Evolutionary conservation across 1,284 basidiomycete species (phyloP), one percentile per base, ranked within the genome.

Genomic region (Rhodotorula sp.): DNA sequence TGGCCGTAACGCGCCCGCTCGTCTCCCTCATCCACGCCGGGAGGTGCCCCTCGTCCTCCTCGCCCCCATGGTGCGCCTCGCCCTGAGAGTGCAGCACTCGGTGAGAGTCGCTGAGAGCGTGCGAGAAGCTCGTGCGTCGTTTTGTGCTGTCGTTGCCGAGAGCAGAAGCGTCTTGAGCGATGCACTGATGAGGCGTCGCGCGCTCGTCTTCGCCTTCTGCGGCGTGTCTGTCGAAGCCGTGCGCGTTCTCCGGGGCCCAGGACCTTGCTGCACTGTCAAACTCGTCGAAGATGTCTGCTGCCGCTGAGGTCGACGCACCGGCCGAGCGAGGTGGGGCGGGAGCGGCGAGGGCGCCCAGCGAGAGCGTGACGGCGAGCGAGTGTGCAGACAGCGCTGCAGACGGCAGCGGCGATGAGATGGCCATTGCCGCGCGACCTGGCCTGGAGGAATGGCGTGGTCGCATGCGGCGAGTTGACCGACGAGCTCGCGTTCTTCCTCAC

Each of bases 21-120:
- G 73, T 65, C 25, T 67, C 69, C 32, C 51, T 53, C 41, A 75
- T 54, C 75, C 75, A 75, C 15, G 25, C 53, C 8, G 74, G 70
- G 15, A 67, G 54, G 22, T 19, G 59, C 27, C 5, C 21, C 9
- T 29, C 29, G 1, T 13, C 37, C 7, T 15, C 15, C 19, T 9
- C 21, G 0, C 13, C 9, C 9, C 22, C 59, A 2, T 46, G 64
- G 19, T 1, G 7, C n/a, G 19, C 17, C 12, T 37, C 65, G 7
- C 39, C 60, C 0, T 37, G 37, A 4, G 62, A 61, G 34, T 69
- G 67, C 25, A 72, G 59, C 0, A 32, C 17, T 22, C 25, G 12
- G 29, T 65, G 67, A 48, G 36, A 48, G 36, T 67, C 60, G 27
- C 57, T 32, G 41, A 72, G 70, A 0, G 71, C 64, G 19, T 13